phyloP scores from a whole-genome alignment of 2,329 filamentous ascomycete species.

The Fusarium azukiicola region DNA sequence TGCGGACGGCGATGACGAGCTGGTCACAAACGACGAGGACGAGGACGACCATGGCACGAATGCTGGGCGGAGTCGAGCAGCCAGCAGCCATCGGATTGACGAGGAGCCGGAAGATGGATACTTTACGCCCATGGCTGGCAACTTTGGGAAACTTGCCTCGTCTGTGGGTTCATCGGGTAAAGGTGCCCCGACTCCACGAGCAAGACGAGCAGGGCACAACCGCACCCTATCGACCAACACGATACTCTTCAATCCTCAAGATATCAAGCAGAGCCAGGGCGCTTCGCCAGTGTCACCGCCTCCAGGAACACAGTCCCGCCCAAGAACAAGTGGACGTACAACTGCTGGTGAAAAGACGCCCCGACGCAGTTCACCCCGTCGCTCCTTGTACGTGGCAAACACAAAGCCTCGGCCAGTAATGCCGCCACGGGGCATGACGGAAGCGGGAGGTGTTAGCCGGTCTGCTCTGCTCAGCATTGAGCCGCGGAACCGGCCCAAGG shows the following conservation, averaged over 20 bases:
- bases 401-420: slow-evolving; percentile 78
- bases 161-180: slow-evolving; percentile 60
- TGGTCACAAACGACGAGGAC: slow-evolving; percentile 90
- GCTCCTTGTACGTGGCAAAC: slow-evolving; percentile 66
- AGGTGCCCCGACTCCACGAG: slow-evolving; percentile 57
- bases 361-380: slow-evolving; percentile 71
- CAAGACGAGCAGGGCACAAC: slow-evolving; percentile 75
- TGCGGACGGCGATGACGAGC: slow-evolving; percentile 93
- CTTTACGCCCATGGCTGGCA: slow-evolving; percentile 73
- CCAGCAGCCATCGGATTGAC: slow-evolving; percentile 54
- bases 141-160: slow-evolving; percentile 62
- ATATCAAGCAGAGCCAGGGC: slow-evolving; percentile 61
- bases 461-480: slow-evolving; percentile 75
- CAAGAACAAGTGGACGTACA: slow-evolving; percentile 62
- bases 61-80: slow-evolving; percentile 58
- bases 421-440: slow-evolving; percentile 64
- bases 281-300: slow-evolving; percentile 69
- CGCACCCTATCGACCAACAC: slow-evolving; percentile 91
- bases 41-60: slow-evolving; percentile 76
- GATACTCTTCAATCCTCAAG: slow-evolving; percentile 89
- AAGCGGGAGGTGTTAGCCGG: slow-evolving; percentile 61
- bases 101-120: slow-evolving; percentile 72
- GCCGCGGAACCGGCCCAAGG: slow-evolving; percentile 64
- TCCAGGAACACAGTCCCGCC: slow-evolving; percentile 56
- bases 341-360: slow-evolving; percentile 62